phyloP scores from a whole-genome alignment of 2,329 filamentous ascomycete species.

The Capronia coronata region DNA sequence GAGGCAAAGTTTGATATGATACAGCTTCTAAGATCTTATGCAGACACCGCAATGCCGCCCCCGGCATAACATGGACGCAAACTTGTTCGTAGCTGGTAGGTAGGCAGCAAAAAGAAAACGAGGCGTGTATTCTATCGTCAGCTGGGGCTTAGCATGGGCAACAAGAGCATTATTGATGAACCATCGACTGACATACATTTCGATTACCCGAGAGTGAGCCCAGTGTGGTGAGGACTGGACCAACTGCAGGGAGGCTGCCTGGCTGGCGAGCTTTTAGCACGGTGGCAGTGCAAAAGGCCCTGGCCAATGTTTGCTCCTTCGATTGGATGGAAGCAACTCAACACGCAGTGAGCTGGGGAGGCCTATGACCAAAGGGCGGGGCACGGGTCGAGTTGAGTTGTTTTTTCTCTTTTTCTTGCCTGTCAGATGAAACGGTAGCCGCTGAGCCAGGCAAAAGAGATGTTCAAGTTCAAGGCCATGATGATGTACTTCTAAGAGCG shows the following conservation, averaged over 20 bases:
- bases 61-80: too few relatives aligned
- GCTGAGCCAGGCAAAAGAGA: background rate
- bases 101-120: too few relatives aligned
- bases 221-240: background rate
- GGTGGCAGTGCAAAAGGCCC: constrained; percentile 22
- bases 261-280: constrained; percentile 13
- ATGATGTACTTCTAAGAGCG: background rate
- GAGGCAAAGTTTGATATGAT: constrained; percentile 9
- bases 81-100: background rate
- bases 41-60: too few relatives aligned
- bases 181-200: background rate
- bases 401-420: background rate
- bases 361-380: constrained; percentile 7
- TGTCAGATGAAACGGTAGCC: constrained; percentile 12
- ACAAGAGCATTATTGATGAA: too few relatives aligned
- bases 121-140: constrained; percentile 1
- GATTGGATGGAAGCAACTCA: constrained; percentile 11
- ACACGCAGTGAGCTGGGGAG: background rate
- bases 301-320: constrained; percentile 4
- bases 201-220: constrained; percentile 2
- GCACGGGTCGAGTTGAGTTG: constrained; percentile 5
- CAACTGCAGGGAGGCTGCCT: constrained; percentile 12
- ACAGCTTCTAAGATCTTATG: too few relatives aligned
- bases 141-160: constrained; percentile 3
- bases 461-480: background rate